Percentiles rank a stretch among this genome's conserved stretches.
Evolutionary conservation across 192 early-diverging fungal genomes (phyloP).

Genomic region (Umbelopsis vinacea): DNA sequence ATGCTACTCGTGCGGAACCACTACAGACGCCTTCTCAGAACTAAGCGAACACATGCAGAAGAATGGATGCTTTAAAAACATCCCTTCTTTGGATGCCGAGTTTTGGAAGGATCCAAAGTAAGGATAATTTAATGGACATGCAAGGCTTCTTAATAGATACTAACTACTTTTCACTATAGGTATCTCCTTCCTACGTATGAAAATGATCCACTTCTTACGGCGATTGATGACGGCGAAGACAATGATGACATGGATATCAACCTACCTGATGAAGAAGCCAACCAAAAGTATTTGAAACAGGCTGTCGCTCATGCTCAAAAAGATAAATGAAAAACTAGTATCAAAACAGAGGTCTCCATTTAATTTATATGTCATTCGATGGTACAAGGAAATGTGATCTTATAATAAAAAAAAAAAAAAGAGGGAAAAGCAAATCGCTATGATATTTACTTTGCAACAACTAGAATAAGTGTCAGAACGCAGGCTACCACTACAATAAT

Average conservation of each 20-base stretch:
- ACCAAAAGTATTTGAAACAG: constrained; percentile 33
- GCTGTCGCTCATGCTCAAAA: neutral
- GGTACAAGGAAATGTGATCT: neutral
- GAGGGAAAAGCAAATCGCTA: neutral
- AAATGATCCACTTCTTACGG: constrained; percentile 85
- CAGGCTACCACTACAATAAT: constrained; percentile 71
- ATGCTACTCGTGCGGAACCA: constrained; percentile 73
- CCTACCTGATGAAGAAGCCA: constrained; percentile 37
- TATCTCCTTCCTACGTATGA: constrained; percentile 82
- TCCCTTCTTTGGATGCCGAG: constrained; percentile 53
- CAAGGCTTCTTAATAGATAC: neutral
- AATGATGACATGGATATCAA: constrained; percentile 52
- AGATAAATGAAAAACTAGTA: neutral
- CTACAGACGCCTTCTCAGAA: constrained; percentile 47
- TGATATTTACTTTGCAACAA: constrained; percentile 42
- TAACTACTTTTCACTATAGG: constrained; percentile 10
- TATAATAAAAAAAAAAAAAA: neutral
- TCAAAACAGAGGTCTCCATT: neutral
- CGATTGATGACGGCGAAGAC: constrained; percentile 67
- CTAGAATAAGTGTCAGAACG: constrained; percentile 64
- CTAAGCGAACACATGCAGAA: constrained; percentile 71
- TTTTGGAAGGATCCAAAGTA: constrained; percentile 81
- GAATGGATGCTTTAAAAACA: constrained; percentile 53
- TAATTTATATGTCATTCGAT: constrained; percentile 5
- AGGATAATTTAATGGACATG: neutral